A percentile compares a stretch with the other conserved stretches of the same genome.
Evolutionary conservation across 495 filamentous ascomycete genomes (phyloP).

Genomic region (Penicillium riverlandense): DNA sequence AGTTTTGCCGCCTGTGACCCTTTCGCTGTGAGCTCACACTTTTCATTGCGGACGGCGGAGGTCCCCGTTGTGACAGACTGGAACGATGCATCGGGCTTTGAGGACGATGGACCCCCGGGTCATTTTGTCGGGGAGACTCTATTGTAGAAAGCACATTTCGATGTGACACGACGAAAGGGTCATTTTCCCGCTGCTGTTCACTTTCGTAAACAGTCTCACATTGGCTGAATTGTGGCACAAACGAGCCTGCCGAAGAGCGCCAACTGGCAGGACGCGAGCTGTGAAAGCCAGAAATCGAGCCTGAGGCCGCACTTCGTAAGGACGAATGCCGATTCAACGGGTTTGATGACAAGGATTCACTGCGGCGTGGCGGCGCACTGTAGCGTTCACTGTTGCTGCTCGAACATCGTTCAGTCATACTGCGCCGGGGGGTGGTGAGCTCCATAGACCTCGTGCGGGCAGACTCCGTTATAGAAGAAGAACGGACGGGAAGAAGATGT

Average conservation of each 20-base stretch:
- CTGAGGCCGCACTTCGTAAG: constrained; percentile 8
- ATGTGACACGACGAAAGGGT: constrained; percentile 23
- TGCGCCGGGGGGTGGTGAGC: constrained; percentile 28
- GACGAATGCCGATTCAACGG: constrained; percentile 17
- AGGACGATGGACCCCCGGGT: constrained; percentile 4
- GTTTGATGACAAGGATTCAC: constrained; percentile 27
- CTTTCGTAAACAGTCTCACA: constrained; percentile 19
- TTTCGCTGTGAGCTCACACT: constrained; percentile 29
- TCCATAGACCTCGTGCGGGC: constrained; percentile 17
- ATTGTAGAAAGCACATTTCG: background rate
- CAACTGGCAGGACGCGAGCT: constrained; percentile 1
- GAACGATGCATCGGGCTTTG: constrained; percentile 18
- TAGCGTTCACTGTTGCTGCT: constrained; percentile 17
- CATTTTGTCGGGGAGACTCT: background rate
- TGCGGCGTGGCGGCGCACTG: constrained; percentile 24
- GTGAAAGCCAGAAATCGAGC: constrained; percentile 1
- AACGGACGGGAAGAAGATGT: constrained; percentile 24
- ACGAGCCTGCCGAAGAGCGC: constrained; percentile 13
- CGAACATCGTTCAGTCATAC: constrained; percentile 29
- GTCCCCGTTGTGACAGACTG: constrained; percentile 12
- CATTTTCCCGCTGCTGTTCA: constrained; percentile 13
- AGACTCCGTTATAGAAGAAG: constrained; percentile 18
- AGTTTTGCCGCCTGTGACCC: constrained; percentile 41
- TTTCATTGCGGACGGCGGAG: constrained; percentile 33
- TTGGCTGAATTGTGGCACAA: constrained; percentile 21